Evolutionary conservation across 768 basidiomycete species (phyloP).

Genomic region (Neoboletus magnificus): DNA sequence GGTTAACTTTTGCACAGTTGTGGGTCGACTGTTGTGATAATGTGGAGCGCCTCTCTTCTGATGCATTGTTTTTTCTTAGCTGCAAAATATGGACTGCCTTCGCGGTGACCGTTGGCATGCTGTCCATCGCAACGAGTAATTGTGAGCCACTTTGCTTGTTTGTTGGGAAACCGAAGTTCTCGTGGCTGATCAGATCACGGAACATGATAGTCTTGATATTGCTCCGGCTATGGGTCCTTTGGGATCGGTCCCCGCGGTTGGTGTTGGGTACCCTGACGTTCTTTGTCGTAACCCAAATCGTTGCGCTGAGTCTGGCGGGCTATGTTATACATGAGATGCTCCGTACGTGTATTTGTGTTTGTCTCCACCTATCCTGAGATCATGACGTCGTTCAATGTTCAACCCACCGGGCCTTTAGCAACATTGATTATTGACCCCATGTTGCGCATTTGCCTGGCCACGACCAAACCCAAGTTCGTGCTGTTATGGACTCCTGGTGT

Average conservation of each 20-base stretch:
- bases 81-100: conserved; percentile 23
- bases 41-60: neutral
- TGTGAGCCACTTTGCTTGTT: conserved; percentile 24
- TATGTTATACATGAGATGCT: conserved; percentile 26
- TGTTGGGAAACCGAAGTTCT: neutral
- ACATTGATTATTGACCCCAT: conserved; percentile 4
- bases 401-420: conserved; percentile 7
- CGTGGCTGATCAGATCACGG: conserved; percentile 3
- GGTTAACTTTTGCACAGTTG: conserved; percentile 10
- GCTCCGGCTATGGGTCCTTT: conserved; percentile 39
- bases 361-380: too few species aligned
- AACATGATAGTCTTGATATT: conserved; percentile 34
- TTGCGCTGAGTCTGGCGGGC: conserved; percentile 20
- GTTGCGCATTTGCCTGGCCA: conserved; percentile 23
- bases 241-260: conserved; percentile 27
- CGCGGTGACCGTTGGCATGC: conserved; percentile 30
- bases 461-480: conserved; percentile 16
- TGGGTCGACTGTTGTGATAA: conserved; percentile 3
- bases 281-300: conserved; percentile 31
- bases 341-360: conserved; percentile 20
- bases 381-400: neutral
- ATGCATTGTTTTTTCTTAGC: conserved; percentile 8
- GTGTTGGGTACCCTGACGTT: conserved; percentile 29
- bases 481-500: conserved; percentile 33
- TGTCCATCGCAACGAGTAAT: conserved; percentile 35